Percentiles rank a stretch among this genome's conserved stretches.
Conservation (phyloP, 2,329 filamentous ascomycete genomes). For the Sporothrix mexicana region DNA sequence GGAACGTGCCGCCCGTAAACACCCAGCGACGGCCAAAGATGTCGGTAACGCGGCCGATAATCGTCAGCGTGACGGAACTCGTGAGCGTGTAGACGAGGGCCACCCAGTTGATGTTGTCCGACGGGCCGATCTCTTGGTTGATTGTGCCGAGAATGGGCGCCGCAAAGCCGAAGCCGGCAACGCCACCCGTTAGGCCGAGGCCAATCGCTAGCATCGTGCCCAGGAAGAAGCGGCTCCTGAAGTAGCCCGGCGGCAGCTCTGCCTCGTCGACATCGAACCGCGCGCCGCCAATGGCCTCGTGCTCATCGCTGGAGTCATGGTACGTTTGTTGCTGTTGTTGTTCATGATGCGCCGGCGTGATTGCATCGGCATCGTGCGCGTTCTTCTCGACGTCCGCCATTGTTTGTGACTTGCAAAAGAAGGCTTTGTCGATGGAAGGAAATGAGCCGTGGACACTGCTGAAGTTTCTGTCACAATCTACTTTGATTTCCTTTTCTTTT, state of each 20-base stretch:
- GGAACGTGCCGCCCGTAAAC: slow-evolving; percentile 41
- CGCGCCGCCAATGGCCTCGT: slow-evolving; percentile 30
- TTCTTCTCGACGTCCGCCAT: slow-evolving; percentile 14
- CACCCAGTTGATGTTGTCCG: slow-evolving; percentile 43
- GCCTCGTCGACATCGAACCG: slow-evolving; percentile 30
- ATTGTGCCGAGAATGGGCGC: slow-evolving; percentile 37
- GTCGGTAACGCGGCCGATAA: slow-evolving; percentile 42
- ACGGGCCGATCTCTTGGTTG: slow-evolving; percentile 34
- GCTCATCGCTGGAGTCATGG: slow-evolving; percentile 20
- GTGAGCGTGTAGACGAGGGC: slow-evolving; percentile 43
- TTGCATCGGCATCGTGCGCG: not conserved
- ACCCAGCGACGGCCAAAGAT: slow-evolving; percentile 43
- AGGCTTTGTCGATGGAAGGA: not conserved
- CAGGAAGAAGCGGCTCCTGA: slow-evolving; percentile 31
- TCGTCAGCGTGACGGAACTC: slow-evolving; percentile 40
- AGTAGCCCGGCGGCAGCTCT: slow-evolving; percentile 34
- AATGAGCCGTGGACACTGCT: not conserved
- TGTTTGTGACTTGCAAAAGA: not conserved
- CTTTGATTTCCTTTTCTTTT: not conserved
- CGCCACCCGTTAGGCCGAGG: slow-evolving; percentile 40
- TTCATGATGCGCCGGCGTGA: not conserved
- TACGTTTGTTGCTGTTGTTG: not conserved
- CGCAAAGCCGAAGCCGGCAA: slow-evolving; percentile 42
- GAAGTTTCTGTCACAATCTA: not conserved
- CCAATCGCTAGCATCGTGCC: slow-evolving; percentile 36